These are phyloP conservation scores for Caryopteris hybrid DNA, from an alignment of 305 asterid species.

Conservation along the genomic window DNA sequence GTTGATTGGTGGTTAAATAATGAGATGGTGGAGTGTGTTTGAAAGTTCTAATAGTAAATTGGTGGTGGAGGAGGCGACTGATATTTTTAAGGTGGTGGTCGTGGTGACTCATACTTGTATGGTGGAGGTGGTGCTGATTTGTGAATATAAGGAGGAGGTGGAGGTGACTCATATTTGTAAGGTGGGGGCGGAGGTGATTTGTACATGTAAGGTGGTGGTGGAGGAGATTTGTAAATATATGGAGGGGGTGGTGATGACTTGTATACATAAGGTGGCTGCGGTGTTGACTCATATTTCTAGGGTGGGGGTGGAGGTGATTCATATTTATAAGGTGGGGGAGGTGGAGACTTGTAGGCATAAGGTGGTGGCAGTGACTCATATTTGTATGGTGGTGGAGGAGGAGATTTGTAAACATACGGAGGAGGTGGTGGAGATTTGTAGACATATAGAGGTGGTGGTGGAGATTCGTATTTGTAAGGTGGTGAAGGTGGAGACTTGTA, in stretches of 20 bases:
- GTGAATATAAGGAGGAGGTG: neutral
- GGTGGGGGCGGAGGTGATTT: neutral
- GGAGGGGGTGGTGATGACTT: neutral
- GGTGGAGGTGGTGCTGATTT: neutral
- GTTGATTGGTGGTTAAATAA: neutral
- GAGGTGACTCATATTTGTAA: neutral
- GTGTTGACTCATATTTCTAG: neutral
- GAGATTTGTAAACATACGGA: too few species aligned
- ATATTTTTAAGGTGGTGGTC: neutral
- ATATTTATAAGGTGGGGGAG: too few species aligned
- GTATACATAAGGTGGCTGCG: neutral
- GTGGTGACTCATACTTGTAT: neutral
- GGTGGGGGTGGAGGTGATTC: neutral
- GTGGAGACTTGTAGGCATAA: too few species aligned
- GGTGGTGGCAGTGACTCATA: too few species aligned
- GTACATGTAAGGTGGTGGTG: neutral
- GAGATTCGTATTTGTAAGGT: too few species aligned
- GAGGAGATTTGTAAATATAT: neutral
- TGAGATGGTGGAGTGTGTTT: neutral
- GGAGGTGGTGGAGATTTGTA: too few species aligned
- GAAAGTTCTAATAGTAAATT: neutral
- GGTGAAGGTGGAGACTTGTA: too few species aligned
- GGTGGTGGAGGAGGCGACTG: neutral
- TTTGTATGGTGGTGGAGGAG: too few species aligned
- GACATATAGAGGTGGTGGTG: too few species aligned